phyloP scores from a whole-genome alignment of 1,139 yeast species.

The Kurtzmaniella quercitrusa region DNA sequence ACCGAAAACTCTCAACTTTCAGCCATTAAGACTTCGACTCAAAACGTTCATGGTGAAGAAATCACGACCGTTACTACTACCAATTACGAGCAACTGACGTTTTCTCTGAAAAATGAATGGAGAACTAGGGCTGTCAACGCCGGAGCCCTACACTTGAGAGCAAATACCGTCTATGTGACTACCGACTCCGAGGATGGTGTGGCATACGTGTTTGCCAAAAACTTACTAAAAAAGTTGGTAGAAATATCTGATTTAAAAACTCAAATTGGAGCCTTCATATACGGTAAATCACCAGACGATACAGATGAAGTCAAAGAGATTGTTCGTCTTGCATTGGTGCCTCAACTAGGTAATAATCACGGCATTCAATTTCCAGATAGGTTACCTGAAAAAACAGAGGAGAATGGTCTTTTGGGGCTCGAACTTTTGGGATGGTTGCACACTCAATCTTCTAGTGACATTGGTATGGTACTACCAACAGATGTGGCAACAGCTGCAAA shows the following conservation, averaged over 20 bases:
- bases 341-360: constrained; percentile 77
- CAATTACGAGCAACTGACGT: constrained; percentile 79
- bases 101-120: constrained; percentile 90
- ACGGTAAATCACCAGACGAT: constrained; percentile 72
- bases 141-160: constrained; percentile 64
- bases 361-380: constrained; percentile 58
- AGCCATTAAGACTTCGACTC: constrained; percentile 79
- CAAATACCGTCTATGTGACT: constrained; percentile 69
- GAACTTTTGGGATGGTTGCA: constrained; percentile 81
- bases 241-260: constrained; percentile 78
- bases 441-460: constrained; percentile 62
- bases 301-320: constrained; percentile 75
- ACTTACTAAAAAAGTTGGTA: constrained; percentile 70
- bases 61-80: constrained; percentile 92
- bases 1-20: constrained; percentile 46
- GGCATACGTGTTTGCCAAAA: constrained; percentile 80
- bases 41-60: constrained; percentile 94
- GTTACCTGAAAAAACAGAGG: constrained; percentile 37
- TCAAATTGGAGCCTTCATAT: constrained; percentile 79
- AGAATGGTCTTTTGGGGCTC: constrained; percentile 35
- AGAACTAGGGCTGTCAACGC: constrained; percentile 81
- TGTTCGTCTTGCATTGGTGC: constrained; percentile 70
- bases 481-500: constrained; percentile 66
- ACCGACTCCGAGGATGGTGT: constrained; percentile 47
- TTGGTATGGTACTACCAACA: constrained; percentile 57